Evolutionary conservation across 805 yeast species (phyloP).

Genomic region (Naumovozyma castellii): DNA sequence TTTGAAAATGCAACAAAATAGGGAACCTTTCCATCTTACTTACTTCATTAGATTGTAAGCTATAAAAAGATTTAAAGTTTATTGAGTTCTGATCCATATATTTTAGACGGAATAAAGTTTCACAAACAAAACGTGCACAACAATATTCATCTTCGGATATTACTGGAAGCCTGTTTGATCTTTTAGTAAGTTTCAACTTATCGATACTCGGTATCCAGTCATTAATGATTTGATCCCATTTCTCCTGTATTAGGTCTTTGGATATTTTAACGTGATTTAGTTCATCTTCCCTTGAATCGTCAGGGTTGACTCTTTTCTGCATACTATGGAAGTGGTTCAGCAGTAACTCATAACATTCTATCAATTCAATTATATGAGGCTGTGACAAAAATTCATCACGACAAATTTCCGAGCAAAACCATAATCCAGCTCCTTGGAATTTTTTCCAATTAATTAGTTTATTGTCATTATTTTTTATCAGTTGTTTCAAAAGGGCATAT

Average conservation of each 20-base stretch:
- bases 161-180: constrained; percentile 32
- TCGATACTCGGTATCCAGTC: constrained; percentile 34
- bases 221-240: constrained; percentile 14
- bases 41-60: constrained; percentile 44
- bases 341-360: constrained; percentile 29
- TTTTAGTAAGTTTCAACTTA: constrained; percentile 31
- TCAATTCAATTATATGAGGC: constrained; percentile 33
- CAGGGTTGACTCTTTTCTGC: constrained; percentile 24
- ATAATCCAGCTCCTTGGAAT: constrained; percentile 35
- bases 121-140: constrained; percentile 41
- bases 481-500: constrained; percentile 4
- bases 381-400: constrained; percentile 27
- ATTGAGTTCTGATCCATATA: constrained; percentile 12
- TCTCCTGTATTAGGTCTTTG: constrained; percentile 7
- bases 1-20: constrained; percentile 38
- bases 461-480: constrained; percentile 1
- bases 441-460: constrained; percentile 10
- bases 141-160: constrained; percentile 46
- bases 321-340: constrained; percentile 13
- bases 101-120: constrained; percentile 29
- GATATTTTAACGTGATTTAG: constrained; percentile 7
- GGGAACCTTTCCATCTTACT: constrained; percentile 40
- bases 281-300: constrained; percentile 6
- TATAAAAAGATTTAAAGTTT: constrained; percentile 25
- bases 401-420: constrained; percentile 48